Percentiles rank a stretch among this genome's conserved stretches.
These are phyloP conservation scores for Apiospora malaysiana DNA, from an alignment of 2,329 filamentous ascomycete genomes.

Conservation along the genomic window DNA sequence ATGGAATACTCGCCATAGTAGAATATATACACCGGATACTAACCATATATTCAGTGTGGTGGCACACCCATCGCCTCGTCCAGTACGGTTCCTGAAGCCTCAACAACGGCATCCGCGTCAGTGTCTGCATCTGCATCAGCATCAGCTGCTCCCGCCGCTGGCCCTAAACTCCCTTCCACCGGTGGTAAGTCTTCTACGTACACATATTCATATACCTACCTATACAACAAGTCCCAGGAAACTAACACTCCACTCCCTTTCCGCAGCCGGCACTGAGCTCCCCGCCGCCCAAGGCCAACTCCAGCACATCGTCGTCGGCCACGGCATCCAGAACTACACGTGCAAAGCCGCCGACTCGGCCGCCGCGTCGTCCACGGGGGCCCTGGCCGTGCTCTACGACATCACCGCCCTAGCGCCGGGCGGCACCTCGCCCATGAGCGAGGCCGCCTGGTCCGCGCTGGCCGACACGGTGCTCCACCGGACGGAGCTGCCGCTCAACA, in stretches of 20 bases:
- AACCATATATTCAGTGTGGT: neutral
- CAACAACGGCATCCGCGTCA: neutral
- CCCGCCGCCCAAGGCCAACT: neutral
- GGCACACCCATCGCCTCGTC: neutral
- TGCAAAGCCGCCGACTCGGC: slow-evolving; percentile 48
- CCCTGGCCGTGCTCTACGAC: slow-evolving; percentile 67
- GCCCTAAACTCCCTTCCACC: slow-evolving; percentile 46
- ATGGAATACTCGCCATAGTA: neutral
- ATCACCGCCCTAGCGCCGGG: slow-evolving; percentile 57
- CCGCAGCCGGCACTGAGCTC: slow-evolving; percentile 7
- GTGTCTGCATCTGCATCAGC: slow-evolving; percentile 24
- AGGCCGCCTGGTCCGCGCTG: slow-evolving; percentile 47
- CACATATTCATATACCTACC: neutral
- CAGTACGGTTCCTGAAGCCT: neutral
- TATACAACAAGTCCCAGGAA: too few relatives aligned
- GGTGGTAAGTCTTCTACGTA: slow-evolving; percentile 38
- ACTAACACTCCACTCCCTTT: neutral
- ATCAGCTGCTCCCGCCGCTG: slow-evolving; percentile 24
- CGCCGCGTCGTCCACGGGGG: slow-evolving; percentile 51
- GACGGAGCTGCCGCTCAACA: slow-evolving; percentile 55
- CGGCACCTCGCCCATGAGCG: slow-evolving; percentile 45
- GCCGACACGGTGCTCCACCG: slow-evolving; percentile 47
- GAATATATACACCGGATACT: neutral
- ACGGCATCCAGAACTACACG: slow-evolving; percentile 74
- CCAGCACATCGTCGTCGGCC: slow-evolving; percentile 45